Evolutionary conservation across 768 basidiomycete genomes (phyloP).

Genomic region (Pleurotus eryngii): DNA sequence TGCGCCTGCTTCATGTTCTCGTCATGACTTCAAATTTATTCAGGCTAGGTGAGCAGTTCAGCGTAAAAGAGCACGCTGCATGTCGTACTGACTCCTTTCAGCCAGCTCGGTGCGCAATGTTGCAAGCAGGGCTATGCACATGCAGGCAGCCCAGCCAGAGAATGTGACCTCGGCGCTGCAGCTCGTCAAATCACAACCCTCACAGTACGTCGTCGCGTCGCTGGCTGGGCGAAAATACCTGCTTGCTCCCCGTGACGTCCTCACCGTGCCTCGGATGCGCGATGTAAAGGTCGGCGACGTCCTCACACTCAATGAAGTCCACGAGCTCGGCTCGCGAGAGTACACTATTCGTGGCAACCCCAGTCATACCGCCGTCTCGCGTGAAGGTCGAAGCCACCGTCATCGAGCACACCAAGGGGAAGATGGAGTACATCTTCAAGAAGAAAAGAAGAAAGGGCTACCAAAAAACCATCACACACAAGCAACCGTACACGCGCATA

Average conservation of each 20-base stretch:
- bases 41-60: constrained; percentile 4
- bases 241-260: constrained; percentile 83
- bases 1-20: background rate
- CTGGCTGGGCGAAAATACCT: constrained; percentile 88
- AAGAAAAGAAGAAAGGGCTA: constrained; percentile 99
- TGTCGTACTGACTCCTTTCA: background rate
- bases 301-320: constrained; percentile 77
- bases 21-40: background rate
- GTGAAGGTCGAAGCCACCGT: constrained; percentile 86
- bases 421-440: constrained; percentile 89
- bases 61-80: background rate
- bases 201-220: constrained; percentile 87
- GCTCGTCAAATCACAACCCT: constrained; percentile 86
- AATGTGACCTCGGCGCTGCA: constrained; percentile 64
- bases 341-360: constrained; percentile 82
- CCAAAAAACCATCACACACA: constrained; percentile 88
- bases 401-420: constrained; percentile 95
- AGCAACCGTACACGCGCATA: constrained; percentile 94
- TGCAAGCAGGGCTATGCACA: background rate
- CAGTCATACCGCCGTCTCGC: constrained; percentile 58
- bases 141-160: constrained; percentile 13
- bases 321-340: constrained; percentile 94
- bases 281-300: constrained; percentile 84
- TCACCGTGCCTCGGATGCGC: constrained; percentile 90
- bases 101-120: background rate